Base-by-base conservation (phyloP, 2,329 filamentous ascomycete genomes). In the Alternaria metachromatica region DNA sequence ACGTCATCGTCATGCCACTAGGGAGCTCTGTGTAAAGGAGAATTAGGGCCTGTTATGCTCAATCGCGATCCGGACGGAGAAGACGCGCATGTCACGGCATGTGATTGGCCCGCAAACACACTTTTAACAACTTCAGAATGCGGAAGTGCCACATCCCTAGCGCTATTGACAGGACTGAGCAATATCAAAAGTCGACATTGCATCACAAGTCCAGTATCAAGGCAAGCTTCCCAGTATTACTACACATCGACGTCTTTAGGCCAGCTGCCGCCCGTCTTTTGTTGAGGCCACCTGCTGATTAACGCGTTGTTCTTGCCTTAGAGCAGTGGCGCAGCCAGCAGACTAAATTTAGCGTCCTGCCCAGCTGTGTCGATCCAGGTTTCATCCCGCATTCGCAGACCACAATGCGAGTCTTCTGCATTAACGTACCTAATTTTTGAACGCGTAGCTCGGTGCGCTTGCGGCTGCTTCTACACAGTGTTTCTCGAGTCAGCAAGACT, bases 301-400 rank as follows among this genome's bases (percentile, higher is more conserved):
- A 53, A 58, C 46, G 13, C 37, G 12, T 49, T 57, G 50, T 37
- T 50, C 49, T 49, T 28, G 44, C 26, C 37, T 56, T 55, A 44
- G 58, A 30, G 48, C 55, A 46, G 64, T 66, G 64, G 64, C 62
- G 64, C 64, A 66, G 64, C 58, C 44, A 21, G 46, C 18, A 55
- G 12, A 58, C 62, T 64, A 66, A 60, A 54, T 64, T 59, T 62
- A 60, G 62, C 51, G 46, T 37, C 37, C 20, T 25, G 43, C 44
- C 60, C 51, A 58, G 18, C 30, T 12, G 11, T 51, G 60, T n/a
- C 48, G 48, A 62, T 62, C 48, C 55, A 59, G 55, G 55, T 66
- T 64, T 54, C 64, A 66, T 56, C 44, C 45, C 55, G 28, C 55
- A 11, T 48, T 41, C 45, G 18, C n/a, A 25, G 12, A n/a, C 37